Percentiles rank a stretch among this genome's conserved stretches.
Conservation (phyloP, 306 rosid genomes). For the Dicorynia guianensis region DNA sequence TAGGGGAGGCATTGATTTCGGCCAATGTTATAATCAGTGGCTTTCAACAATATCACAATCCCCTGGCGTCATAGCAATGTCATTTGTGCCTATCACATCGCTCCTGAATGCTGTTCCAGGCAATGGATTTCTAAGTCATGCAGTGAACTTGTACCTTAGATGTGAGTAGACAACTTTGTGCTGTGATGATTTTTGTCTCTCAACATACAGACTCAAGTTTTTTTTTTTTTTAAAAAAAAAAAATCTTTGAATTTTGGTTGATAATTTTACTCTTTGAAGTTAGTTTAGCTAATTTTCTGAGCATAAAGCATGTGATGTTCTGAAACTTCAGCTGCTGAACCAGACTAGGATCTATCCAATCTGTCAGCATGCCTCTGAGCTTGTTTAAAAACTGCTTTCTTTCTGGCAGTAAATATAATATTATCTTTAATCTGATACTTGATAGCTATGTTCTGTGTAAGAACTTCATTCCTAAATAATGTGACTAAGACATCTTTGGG, state of each 20-base stretch:
- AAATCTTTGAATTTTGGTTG: neutral
- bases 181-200: neutral
- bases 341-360: neutral
- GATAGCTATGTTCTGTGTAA: neutral
- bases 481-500: neutral
- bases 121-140: conserved; percentile 65
- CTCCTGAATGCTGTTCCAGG: conserved; percentile 60
- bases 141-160: conserved; percentile 68
- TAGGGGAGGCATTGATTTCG: conserved; percentile 59
- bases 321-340: neutral
- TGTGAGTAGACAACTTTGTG: conserved; percentile 46
- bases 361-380: neutral
- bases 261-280: neutral
- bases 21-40: conserved; percentile 66
- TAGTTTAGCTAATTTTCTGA: neutral
- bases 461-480: neutral
- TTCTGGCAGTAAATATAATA: neutral
- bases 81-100: conserved; percentile 67
- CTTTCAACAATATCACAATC: conserved; percentile 63
- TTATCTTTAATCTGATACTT: neutral
- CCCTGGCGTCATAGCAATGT: conserved; percentile 60
- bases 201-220: too few species aligned
- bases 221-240: too few species aligned
- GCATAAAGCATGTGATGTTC: neutral
- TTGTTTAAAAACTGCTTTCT: neutral